phyloP scores from a whole-genome alignment of 352 stramenopile species.

The Phytopythium montanum region DNA sequence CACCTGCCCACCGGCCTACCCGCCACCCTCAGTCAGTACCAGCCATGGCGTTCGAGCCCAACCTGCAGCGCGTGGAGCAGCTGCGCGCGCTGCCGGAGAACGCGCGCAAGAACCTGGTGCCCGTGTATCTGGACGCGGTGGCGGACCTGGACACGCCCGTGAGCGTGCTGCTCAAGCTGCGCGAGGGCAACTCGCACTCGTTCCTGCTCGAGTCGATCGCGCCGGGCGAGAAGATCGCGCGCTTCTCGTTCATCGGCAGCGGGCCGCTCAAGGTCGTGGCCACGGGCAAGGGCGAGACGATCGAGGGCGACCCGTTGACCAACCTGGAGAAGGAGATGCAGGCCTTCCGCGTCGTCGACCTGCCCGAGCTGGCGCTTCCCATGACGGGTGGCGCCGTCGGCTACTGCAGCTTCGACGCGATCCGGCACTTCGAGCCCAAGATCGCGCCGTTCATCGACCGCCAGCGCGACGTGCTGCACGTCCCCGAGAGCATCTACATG shows the following conservation, averaged over 20 bases:
- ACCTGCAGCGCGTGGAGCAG: conserved; percentile 57
- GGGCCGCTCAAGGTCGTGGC: conserved; percentile 72
- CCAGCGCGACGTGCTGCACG: conserved; percentile 75
- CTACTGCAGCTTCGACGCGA: conserved; percentile 88
- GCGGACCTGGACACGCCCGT: conserved; percentile 87
- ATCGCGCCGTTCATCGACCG: conserved; percentile 71
- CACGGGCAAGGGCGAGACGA: conserved; percentile 55
- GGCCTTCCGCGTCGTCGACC: conserved; percentile 53
- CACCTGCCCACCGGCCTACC: too few relatives aligned
- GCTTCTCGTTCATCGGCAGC: conserved; percentile 89
- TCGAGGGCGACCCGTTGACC: conserved; percentile 65
- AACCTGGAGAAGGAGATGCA: conserved; percentile 83
- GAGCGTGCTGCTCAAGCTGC: conserved; percentile 86
- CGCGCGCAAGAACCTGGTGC: conserved; percentile 80
- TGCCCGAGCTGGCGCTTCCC: conserved; percentile 74
- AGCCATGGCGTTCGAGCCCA: conserved; percentile 54
- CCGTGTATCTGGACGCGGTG: conserved; percentile 80
- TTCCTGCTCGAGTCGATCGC: conserved; percentile 88
- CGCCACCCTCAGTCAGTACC: neutral
- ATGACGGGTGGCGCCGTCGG: conserved; percentile 87
- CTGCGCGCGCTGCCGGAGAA: conserved; percentile 54
- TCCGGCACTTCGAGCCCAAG: conserved; percentile 86
- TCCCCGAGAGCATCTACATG: conserved; percentile 90
- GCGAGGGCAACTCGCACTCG: conserved; percentile 68
- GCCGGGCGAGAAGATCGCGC: conserved; percentile 82